Base-by-base conservation (phyloP, 2,329 filamentous ascomycete genomes). In the Erysiphe pulchra region DNA sequence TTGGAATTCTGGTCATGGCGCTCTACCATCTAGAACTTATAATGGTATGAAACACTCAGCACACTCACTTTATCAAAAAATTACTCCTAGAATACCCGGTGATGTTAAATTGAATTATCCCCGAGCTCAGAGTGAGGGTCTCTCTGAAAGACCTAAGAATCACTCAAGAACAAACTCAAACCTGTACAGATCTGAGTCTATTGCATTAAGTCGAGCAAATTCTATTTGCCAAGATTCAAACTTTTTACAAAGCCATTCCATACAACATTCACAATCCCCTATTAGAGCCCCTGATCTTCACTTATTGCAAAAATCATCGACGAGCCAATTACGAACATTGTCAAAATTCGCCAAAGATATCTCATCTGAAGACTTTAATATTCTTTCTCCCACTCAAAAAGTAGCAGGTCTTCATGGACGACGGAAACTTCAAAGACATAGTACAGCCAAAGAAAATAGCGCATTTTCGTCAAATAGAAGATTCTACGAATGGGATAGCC, bases 331-430 rank as follows among this genome's bases (percentile, higher is more conserved):
- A 18, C 77, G 86, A 39, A 86, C 84, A 0, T 66, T 95, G 34
- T 93, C 87, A 7, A 80, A 77, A 54, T 72, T 92, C 51, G 82
- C 84, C 1, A 73, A 87, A 54, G 75, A 75, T 41, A 77, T 73
- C 2, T 74, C 77, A 10, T 72, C 75, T 1, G 81, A 87, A 32
- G 84, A 92, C 38, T 86, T 95, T 53, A 71, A 75, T 40, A 79
- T 94, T 47, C 78, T 75, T 43, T 75, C 76, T 0, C 71, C 80
- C 1, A 76, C 78, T 14, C 80, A 92, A 56, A 84, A 94, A 58
- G 90, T 98, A 1, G 76, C 79, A 17, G 90, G 90, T 34, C 65
- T 98, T 38, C 77, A 84, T 51, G 87, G 90, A 17, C 75, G 92
- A 44, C 72, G 86, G 50, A 77, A 76, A 53, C 63, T 98, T 45